Percentiles rank a stretch among this genome's conserved stretches.
Conservation (phyloP, 2,329 filamentous ascomycete species). For the Xylariaceae sp. region DNA sequence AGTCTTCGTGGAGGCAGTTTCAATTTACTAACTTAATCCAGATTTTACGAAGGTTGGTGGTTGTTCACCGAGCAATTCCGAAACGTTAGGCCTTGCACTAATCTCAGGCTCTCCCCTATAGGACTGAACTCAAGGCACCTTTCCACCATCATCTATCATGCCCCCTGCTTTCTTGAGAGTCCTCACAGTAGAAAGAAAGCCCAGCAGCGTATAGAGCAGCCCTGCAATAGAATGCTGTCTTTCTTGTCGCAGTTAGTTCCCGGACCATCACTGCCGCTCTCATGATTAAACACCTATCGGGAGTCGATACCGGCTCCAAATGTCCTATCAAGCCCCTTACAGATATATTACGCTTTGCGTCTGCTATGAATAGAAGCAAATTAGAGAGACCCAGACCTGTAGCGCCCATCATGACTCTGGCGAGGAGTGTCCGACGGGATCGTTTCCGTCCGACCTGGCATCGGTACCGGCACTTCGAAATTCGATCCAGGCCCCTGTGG, state of each 20-base stretch:
- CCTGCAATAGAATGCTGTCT: too few relatives aligned
- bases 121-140: too few relatives aligned
- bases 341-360: not conserved
- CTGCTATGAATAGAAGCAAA: not conserved
- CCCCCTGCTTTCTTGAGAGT: too few relatives aligned
- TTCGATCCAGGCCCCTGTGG: not conserved
- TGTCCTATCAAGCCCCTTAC: not conserved
- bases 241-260: too few relatives aligned
- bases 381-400: conserved; percentile 24
- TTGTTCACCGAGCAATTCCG: not conserved
- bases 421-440: conserved; percentile 11
- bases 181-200: too few relatives aligned
- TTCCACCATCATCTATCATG: too few relatives aligned
- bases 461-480: not conserved
- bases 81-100: not conserved
- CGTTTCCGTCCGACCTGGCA: conserved; percentile 6
- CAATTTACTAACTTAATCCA: conserved; percentile 10
- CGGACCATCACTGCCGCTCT: not conserved
- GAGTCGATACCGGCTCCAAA: not conserved
- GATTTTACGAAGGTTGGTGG: not conserved
- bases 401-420: conserved; percentile 10
- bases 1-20: not conserved
- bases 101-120: not conserved
- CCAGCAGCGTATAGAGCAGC: too few relatives aligned
- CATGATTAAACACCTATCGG: not conserved